phyloP scores from a whole-genome alignment of 1,284 basidiomycete genomes.

The Rhodotorula sp. region DNA sequence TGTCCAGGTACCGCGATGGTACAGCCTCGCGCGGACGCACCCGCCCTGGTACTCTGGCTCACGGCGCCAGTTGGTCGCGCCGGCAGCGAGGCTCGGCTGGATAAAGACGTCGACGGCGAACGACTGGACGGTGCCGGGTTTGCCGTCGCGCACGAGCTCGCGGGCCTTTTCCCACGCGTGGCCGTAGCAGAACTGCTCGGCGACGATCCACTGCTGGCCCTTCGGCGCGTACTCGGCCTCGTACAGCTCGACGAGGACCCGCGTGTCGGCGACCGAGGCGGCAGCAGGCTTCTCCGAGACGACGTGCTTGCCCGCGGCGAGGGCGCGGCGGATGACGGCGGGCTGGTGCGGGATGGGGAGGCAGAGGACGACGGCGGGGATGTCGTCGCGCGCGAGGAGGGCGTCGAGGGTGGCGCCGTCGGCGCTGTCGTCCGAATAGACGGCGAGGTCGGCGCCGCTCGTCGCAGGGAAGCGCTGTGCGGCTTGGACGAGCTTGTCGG shows the following conservation, averaged over 20 bases:
- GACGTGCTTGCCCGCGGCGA: constrained; percentile 74
- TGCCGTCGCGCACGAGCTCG: constrained; percentile 60
- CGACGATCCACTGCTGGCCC: constrained; percentile 61
- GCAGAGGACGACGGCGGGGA: constrained; percentile 70
- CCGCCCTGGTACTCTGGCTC: constrained; percentile 44
- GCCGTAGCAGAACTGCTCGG: constrained; percentile 56
- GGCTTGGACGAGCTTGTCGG: constrained; percentile 30
- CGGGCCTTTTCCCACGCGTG: constrained; percentile 61
- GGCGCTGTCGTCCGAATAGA: constrained; percentile 56
- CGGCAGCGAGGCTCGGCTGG: constrained; percentile 15
- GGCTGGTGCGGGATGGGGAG: constrained; percentile 77
- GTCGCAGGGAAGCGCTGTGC: constrained; percentile 36
- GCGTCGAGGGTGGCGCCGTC: constrained; percentile 60
- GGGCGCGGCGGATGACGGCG: constrained; percentile 60
- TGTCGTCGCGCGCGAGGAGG: constrained; percentile 66
- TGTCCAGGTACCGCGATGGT: neutral
- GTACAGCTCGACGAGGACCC: constrained; percentile 67
- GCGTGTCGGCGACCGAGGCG: constrained; percentile 62
- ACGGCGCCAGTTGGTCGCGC: constrained; percentile 33
- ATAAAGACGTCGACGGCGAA: constrained; percentile 60
- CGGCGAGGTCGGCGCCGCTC: constrained; percentile 48
- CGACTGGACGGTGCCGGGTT: constrained; percentile 65
- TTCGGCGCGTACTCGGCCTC: constrained; percentile 64
- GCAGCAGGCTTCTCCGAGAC: constrained; percentile 75
- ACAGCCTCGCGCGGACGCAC: neutral